Conservation (phyloP, 2,329 filamentous ascomycete genomes). For the Niveomyces coronatus region DNA sequence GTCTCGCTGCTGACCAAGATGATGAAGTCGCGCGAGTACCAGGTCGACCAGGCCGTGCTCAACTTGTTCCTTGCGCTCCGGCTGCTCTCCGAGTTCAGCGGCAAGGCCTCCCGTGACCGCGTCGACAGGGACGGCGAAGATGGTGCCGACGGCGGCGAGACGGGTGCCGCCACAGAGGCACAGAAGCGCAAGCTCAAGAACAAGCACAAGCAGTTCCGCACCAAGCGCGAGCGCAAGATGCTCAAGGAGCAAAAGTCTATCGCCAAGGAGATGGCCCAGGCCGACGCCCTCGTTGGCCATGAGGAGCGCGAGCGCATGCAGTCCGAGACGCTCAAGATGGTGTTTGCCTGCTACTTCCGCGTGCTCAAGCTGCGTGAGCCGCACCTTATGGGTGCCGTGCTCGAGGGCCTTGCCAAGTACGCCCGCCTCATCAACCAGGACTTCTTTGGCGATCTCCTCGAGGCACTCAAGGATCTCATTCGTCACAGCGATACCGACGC, state of each 20-base stretch:
- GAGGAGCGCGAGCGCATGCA: constrained; percentile 93
- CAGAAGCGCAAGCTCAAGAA: constrained; percentile 60
- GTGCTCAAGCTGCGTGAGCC: constrained; percentile 76
- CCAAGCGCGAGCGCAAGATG: constrained; percentile 76
- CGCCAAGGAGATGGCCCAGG: constrained; percentile 87
- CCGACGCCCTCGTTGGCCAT: constrained; percentile 81
- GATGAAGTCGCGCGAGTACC: constrained; percentile 82
- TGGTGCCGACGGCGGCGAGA: constrained; percentile 13
- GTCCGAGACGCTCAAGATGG: constrained; percentile 87
- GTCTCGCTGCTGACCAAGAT: constrained; percentile 81
- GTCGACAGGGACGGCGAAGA: constrained; percentile 44
- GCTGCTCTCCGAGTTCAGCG: constrained; percentile 75
- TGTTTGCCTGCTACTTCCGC: constrained; percentile 91
- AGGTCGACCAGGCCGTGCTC: constrained; percentile 72
- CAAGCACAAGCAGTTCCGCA: constrained; percentile 74
- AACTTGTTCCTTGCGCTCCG: constrained; percentile 88
- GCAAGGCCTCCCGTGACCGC: constrained; percentile 69
- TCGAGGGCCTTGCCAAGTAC: constrained; percentile 89
- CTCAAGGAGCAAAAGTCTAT: constrained; percentile 77
- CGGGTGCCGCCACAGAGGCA: constrained; percentile 20
- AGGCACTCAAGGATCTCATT: constrained; percentile 89
- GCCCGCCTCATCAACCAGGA: constrained; percentile 97
- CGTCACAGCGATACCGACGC: constrained; percentile 55
- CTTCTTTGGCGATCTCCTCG: constrained; percentile 93
- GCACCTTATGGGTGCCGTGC: constrained; percentile 88